phyloP scores from a whole-genome alignment of 2,329 filamentous ascomycete species.

The Fusarium pseudoanthophilum region DNA sequence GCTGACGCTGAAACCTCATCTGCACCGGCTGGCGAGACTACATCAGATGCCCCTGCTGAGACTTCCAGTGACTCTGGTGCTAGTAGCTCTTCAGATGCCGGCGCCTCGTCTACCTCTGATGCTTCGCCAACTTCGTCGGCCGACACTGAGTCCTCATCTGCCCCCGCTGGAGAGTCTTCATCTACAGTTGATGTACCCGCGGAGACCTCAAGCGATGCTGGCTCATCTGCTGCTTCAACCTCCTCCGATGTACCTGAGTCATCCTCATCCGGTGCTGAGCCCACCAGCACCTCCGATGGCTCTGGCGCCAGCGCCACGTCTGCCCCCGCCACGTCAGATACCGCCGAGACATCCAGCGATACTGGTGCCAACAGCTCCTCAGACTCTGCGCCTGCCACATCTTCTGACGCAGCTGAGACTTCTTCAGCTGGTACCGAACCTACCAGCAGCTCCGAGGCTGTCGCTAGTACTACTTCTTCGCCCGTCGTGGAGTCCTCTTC shows the following conservation, averaged over 20 bases:
- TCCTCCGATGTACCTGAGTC: neutral
- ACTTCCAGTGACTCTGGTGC: neutral
- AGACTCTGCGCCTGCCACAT: neutral
- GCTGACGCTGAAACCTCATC: neutral
- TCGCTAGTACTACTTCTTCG: neutral
- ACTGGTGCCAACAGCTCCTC: neutral
- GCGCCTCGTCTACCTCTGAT: neutral
- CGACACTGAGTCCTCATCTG: neutral
- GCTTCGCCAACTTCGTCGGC: neutral
- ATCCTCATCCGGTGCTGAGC: neutral
- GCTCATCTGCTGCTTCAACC: neutral
- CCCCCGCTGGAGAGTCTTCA: neutral
- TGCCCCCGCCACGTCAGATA: neutral
- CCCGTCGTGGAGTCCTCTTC: neutral
- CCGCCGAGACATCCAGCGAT: neutral
- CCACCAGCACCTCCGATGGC: neutral
- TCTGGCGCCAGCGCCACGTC: neutral
- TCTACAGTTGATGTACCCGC: neutral
- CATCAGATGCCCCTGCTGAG: neutral
- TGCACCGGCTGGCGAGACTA: neutral
- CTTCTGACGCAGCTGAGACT: neutral
- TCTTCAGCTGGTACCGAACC: neutral
- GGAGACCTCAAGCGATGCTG: neutral
- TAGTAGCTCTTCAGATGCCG: neutral
- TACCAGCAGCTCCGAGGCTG: neutral